These are phyloP conservation scores for Paecilomyces variotii DNA, from an alignment of 2,329 filamentous ascomycete genomes.

Conservation along the genomic window DNA sequence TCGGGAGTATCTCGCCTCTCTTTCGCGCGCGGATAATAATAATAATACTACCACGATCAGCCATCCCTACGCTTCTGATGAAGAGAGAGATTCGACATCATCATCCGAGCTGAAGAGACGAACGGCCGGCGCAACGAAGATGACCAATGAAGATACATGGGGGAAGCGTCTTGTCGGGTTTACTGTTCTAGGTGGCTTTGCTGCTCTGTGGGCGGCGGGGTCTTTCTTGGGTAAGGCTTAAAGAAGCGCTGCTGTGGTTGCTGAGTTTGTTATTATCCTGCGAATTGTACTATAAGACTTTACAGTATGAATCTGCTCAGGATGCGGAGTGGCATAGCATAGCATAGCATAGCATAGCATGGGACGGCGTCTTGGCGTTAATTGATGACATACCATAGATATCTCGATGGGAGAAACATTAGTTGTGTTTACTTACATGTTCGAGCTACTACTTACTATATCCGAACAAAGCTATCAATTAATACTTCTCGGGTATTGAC, in stretches of 20 bases:
- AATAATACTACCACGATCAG: slow-evolving; percentile 9
- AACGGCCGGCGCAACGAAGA: slow-evolving; percentile 46
- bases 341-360: not conserved
- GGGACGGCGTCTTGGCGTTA: not conserved
- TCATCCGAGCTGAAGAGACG: slow-evolving; percentile 22
- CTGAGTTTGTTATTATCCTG: not conserved
- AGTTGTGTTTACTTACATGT: not conserved
- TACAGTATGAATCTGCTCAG: not conserved
- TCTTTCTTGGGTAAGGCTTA: slow-evolving; percentile 22
- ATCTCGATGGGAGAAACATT: not conserved
- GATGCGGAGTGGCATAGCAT: not conserved
- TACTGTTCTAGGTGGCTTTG: slow-evolving; percentile 26
- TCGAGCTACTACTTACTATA: not conserved
- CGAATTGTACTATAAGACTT: too few relatives aligned
- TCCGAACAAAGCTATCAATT: not conserved
- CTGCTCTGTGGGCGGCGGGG: slow-evolving; percentile 29
- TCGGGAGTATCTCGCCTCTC: slow-evolving; percentile 21
- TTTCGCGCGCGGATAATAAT: slow-evolving; percentile 13
- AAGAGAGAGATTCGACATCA: not conserved
- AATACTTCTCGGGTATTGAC: not conserved
- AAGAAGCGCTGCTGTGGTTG: not conserved
- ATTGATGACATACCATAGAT: not conserved
- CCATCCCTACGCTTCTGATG: not conserved
- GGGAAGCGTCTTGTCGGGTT: slow-evolving; percentile 42
- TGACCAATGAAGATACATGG: slow-evolving; percentile 59